Evolutionary conservation across 345 rosid species (phyloP).

Genomic region (Alliaria petiolata): DNA sequence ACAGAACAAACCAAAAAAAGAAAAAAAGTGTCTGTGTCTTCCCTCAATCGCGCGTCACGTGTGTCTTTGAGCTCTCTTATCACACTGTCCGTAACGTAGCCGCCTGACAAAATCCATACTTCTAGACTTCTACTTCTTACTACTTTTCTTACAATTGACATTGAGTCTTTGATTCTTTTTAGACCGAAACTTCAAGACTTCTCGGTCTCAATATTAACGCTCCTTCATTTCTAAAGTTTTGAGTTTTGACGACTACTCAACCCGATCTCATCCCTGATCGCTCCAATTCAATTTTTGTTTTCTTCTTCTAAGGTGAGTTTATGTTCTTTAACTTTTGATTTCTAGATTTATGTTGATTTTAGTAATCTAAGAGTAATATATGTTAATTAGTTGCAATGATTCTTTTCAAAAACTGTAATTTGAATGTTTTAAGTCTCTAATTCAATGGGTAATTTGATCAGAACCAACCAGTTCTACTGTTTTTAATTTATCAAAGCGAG

Average conservation of each 20-base stretch:
- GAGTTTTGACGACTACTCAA: neutral
- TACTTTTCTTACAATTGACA: slow-evolving; percentile 16
- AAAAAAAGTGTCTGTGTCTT: neutral
- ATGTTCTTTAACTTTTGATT: neutral
- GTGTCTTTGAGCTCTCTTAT: slow-evolving; percentile 5
- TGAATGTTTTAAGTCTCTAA: neutral
- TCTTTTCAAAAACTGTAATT: too few relatives aligned
- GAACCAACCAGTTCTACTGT: neutral
- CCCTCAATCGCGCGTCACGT: slow-evolving; percentile 22
- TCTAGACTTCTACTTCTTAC: neutral
- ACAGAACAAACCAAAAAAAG: too few relatives aligned
- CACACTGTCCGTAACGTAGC: slow-evolving; percentile 14
- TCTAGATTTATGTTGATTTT: neutral
- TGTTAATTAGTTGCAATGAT: neutral
- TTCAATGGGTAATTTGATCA: neutral
- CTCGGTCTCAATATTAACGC: neutral
- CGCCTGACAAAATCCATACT: too few relatives aligned
- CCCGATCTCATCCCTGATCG: slow-evolving; percentile 9
- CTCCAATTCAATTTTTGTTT: neutral
- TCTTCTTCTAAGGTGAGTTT: neutral
- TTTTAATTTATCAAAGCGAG: neutral
- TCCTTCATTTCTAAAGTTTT: neutral
- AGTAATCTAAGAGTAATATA: neutral
- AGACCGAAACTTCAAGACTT: neutral
- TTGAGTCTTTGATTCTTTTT: neutral